Evolutionary conservation across 805 yeast species (phyloP).

Genomic region (Wickerhamiella azyma): DNA sequence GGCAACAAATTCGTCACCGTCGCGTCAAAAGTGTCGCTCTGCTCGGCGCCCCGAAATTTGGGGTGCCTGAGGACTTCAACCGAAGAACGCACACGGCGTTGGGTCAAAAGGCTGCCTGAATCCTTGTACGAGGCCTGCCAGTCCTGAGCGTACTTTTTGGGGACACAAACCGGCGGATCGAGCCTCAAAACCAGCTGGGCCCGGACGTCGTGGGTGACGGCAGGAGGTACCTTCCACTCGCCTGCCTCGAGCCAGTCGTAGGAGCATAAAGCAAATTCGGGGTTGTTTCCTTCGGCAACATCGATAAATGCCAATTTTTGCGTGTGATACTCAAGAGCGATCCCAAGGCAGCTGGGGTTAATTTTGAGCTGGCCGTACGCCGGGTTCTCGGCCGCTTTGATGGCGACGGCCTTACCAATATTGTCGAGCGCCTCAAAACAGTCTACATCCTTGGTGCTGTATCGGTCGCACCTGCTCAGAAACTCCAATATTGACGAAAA

Average conservation of each 20-base stretch:
- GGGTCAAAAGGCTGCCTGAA: constrained; percentile 9
- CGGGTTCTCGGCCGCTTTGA: constrained; percentile 7
- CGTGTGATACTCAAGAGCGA: constrained; percentile 25
- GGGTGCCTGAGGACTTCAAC: constrained; percentile 14
- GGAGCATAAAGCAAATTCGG: constrained; percentile 12
- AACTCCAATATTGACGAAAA: constrained; percentile 24
- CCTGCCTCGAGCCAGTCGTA: constrained; percentile 14
- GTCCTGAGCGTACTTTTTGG: constrained; percentile 12
- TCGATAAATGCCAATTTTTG: constrained; percentile 17
- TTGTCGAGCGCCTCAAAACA: constrained; percentile 25
- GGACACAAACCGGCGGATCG: constrained; percentile 25
- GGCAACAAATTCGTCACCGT: constrained; percentile 21
- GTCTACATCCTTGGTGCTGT: constrained; percentile 24
- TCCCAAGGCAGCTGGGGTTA: constrained; percentile 24
- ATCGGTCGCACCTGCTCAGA: constrained; percentile 25
- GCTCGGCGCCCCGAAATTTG: constrained; percentile 9
- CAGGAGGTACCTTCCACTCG: constrained; percentile 15
- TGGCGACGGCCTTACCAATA: constrained; percentile 21
- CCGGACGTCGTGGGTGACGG: constrained; percentile 16
- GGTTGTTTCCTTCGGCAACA: constrained; percentile 15
- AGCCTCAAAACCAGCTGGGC: constrained; percentile 25
- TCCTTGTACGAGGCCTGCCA: constrained; percentile 10
- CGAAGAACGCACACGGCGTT: constrained; percentile 10
- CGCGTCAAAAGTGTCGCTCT: constrained; percentile 15
- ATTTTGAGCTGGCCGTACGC: constrained; percentile 23